These are phyloP conservation scores for Cytospora schulzeri DNA, from an alignment of 2,329 filamentous ascomycete species.

Conservation along the genomic window DNA sequence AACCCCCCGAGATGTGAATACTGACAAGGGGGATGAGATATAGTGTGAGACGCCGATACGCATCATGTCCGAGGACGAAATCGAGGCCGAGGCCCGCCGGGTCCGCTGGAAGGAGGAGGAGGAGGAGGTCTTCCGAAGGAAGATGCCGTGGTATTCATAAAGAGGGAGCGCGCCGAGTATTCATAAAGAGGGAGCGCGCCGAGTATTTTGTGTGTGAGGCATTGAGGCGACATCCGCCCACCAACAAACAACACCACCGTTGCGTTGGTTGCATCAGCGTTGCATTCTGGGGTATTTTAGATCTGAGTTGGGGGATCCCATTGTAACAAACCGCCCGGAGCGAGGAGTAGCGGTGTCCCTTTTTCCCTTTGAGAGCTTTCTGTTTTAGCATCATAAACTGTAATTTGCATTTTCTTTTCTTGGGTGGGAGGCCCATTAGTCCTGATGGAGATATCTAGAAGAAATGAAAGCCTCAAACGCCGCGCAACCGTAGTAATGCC, in stretches of 20 bases:
- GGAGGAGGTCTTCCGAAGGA: conserved; percentile 52
- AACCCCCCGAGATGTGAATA: conserved; percentile 4
- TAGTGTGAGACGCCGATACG: conserved; percentile 28
- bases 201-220: background rate
- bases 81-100: conserved; percentile 46
- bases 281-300: background rate
- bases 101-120: conserved; percentile 44
- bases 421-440: background rate
- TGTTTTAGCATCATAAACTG: background rate
- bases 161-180: background rate
- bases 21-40: conserved; percentile 9
- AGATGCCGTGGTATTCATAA: conserved; percentile 44
- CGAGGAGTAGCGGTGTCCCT: conserved; percentile 18
- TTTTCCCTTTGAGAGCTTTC: too few species aligned
- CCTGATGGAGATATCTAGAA: conserved; percentile 10
- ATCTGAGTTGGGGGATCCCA: conserved; percentile 4
- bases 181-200: background rate
- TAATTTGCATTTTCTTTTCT: conserved; percentile 2
- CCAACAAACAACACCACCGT: too few species aligned
- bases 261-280: background rate
- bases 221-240: background rate
- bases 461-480: conserved; percentile 23
- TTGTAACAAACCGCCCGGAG: conserved; percentile 12
- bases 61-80: conserved; percentile 50
- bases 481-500: conserved; percentile 27